A percentile compares a stretch with the other conserved stretches of the same genome.
These are phyloP conservation scores for Aschersonia sp. DNA, from an alignment of 2,329 filamentous ascomycete species.

Conservation along the genomic window DNA sequence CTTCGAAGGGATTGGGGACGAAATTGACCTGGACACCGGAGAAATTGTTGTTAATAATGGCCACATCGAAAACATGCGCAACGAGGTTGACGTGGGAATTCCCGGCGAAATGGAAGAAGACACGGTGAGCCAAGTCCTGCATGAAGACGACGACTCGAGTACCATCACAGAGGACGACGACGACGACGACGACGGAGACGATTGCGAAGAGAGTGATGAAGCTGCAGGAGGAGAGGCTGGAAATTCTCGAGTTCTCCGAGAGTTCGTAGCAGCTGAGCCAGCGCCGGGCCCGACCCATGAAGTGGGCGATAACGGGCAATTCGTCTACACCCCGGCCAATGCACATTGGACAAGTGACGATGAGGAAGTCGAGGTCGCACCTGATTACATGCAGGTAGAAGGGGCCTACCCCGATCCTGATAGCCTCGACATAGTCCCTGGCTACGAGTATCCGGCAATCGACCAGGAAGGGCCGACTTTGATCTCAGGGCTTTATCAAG, in stretches of 20 bases:
- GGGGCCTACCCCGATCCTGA: conserved; percentile 4
- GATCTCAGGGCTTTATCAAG: conserved; percentile 4
- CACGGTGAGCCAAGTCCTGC: background rate
- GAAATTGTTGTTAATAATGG: conserved; percentile 84
- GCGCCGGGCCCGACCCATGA: background rate
- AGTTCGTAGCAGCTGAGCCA: conserved; percentile 12
- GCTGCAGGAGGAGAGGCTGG: conserved; percentile 21
- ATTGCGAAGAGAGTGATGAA: conserved; percentile 7
- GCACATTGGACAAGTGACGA: conserved; percentile 2
- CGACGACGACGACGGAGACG: conserved; percentile 3
- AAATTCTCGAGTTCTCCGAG: conserved; percentile 18
- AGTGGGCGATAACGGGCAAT: background rate
- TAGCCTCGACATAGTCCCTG: background rate
- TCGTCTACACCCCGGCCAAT: background rate
- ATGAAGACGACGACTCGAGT: conserved; percentile 1
- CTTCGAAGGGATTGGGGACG: conserved; percentile 72
- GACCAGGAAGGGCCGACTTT: conserved; percentile 1
- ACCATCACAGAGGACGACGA: background rate
- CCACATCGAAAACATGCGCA: conserved; percentile 52
- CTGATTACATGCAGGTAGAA: conserved; percentile 3
- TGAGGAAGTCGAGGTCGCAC: conserved; percentile 1
- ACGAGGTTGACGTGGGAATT: conserved; percentile 33
- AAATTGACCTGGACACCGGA: conserved; percentile 73
- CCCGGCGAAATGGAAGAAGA: background rate
- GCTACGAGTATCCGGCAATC: background rate